Conservation (phyloP, 495 filamentous ascomycete species). For the Chaetomidium leptoderma region DNA sequence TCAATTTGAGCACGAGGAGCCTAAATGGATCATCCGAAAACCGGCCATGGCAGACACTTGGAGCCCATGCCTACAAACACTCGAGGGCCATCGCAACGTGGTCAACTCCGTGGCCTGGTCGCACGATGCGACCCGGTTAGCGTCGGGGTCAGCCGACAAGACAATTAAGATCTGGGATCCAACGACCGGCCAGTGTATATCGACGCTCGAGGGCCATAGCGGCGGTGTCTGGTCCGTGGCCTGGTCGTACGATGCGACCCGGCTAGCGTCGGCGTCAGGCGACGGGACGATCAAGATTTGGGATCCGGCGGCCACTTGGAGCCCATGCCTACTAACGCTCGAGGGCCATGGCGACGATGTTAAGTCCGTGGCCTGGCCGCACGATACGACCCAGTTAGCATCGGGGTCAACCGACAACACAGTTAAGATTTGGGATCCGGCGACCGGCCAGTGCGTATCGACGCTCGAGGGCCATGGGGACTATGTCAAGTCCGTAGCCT, state of each 20-base stretch:
- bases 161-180: conserved; percentile 39
- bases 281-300: conserved; percentile 30
- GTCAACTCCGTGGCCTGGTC: conserved; percentile 17
- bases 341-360: no score
- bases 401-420: no score
- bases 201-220: conserved; percentile 22
- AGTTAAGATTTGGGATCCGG: no score
- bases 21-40: conserved; percentile 26
- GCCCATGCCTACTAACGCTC: neutral
- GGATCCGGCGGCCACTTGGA: neutral
- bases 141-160: conserved; percentile 30
- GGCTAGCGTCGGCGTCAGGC: conserved; percentile 31
- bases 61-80: conserved; percentile 25
- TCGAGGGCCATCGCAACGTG: conserved; percentile 17
- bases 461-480: conserved; percentile 18
- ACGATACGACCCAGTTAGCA: no score
- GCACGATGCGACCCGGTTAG: conserved; percentile 21
- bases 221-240: conserved; percentile 11
- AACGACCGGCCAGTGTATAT: conserved; percentile 3
- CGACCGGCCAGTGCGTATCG: no score
- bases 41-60: conserved; percentile 33
- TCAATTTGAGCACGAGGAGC: conserved; percentile 11
- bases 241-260: conserved; percentile 5
- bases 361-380: no score
- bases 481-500: conserved; percentile 14